Percentiles rank a stretch among this genome's conserved stretches.
Conservation (phyloP, 75 land plant genomes). For the Larix kaempferi region DNA sequence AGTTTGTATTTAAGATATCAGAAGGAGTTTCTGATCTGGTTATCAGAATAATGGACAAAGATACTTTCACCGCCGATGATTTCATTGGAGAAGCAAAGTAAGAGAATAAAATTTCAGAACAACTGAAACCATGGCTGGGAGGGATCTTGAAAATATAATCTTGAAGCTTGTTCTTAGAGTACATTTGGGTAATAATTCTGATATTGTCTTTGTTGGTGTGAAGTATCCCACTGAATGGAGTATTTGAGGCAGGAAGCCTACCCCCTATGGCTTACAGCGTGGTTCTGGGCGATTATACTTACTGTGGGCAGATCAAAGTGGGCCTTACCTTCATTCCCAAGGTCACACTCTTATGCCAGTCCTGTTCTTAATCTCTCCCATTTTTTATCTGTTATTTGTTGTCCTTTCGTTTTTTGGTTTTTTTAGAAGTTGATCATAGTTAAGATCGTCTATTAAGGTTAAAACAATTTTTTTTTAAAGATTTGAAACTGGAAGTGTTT, state of each 20-base stretch:
- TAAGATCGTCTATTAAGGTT: too few relatives aligned
- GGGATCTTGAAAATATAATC: neutral
- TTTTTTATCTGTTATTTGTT: too few relatives aligned
- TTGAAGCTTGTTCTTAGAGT: neutral
- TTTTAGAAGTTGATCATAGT: too few relatives aligned
- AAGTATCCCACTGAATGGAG: constrained; percentile 28
- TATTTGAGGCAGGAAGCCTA: constrained; percentile 12
- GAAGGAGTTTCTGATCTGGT: constrained; percentile 21
- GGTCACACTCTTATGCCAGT: neutral
- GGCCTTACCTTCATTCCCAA: constrained; percentile 26
- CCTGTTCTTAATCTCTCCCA: too few relatives aligned
- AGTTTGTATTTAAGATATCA: constrained; percentile 20
- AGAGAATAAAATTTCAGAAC: neutral
- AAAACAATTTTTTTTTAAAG: too few relatives aligned
- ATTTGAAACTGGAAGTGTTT: too few relatives aligned
- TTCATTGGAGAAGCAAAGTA: constrained; percentile 33
- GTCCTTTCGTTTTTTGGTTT: too few relatives aligned
- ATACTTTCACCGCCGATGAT: constrained; percentile 27
- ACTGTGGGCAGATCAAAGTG: constrained; percentile 30
- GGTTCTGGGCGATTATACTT: constrained; percentile 13
- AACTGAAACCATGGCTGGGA: neutral
- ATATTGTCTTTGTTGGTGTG: neutral
- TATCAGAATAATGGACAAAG: constrained; percentile 23
- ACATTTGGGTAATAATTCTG: neutral
- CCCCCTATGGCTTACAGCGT: constrained; percentile 19